These are phyloP conservation scores for Cordyceps pruinosa DNA, from an alignment of 2,329 filamentous ascomycete species.

Conservation along the genomic window DNA sequence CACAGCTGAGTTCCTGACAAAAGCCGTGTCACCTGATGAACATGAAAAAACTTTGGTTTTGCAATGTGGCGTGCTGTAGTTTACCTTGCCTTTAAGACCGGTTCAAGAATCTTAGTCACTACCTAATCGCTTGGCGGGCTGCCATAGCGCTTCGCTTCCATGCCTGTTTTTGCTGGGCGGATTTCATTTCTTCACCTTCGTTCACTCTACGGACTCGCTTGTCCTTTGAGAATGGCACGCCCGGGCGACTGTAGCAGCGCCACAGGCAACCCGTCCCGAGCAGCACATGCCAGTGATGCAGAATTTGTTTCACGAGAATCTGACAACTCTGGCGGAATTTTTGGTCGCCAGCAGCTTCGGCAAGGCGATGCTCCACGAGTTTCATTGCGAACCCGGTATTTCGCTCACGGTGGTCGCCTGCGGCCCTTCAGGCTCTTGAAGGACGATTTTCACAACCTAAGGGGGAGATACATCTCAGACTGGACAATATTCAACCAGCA, in stretches of 20 bases:
- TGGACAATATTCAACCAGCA: conserved; percentile 57
- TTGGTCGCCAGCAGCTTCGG: background rate
- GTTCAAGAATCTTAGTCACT: background rate
- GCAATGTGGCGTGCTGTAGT: background rate
- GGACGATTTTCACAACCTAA: conserved; percentile 41
- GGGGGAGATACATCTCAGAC: conserved; percentile 42
- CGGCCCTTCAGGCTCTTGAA: conserved; percentile 46
- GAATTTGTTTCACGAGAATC: background rate
- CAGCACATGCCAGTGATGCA: background rate
- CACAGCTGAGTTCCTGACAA: no score
- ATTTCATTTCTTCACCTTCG: background rate
- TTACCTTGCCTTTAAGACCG: background rate
- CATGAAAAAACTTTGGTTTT: conserved; percentile 15
- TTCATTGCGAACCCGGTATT: conserved; percentile 16
- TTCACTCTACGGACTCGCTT: background rate
- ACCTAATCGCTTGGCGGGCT: background rate
- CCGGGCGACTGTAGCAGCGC: background rate
- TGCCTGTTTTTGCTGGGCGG: background rate
- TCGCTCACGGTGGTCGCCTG: conserved; percentile 35
- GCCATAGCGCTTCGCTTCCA: background rate
- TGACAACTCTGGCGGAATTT: background rate
- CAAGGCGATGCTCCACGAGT: background rate
- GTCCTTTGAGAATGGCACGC: background rate
- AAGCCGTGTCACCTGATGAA: background rate
- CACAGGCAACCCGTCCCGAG: background rate